Percentiles rank a stretch among this genome's conserved stretches.
phyloP scores from a whole-genome alignment of 208 protist species.

The Phytomonas francai region DNA sequence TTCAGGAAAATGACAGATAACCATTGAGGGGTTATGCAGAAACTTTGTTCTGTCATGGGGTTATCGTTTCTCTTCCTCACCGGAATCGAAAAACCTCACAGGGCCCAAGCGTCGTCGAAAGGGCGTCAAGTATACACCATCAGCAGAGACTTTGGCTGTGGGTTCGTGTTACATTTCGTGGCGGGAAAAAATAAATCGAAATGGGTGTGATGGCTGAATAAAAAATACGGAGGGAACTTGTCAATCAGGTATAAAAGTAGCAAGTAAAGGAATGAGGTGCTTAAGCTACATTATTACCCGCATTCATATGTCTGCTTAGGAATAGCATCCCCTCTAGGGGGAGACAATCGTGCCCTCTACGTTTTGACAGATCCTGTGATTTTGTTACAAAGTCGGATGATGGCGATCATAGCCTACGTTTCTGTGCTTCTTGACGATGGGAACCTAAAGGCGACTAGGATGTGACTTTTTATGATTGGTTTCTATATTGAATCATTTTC shows the following conservation, averaged over 20 bases:
- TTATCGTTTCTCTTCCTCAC: background rate
- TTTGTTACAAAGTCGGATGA: background rate
- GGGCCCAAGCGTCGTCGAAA: background rate
- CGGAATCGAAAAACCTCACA: background rate
- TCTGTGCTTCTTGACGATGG: background rate
- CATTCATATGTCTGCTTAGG: background rate
- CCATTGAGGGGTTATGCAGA: background rate
- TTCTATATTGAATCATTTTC: background rate
- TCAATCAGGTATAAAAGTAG: background rate
- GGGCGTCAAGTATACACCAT: background rate
- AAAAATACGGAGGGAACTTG: background rate
- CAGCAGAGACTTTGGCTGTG: background rate
- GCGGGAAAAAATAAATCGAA: background rate
- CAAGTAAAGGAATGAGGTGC: background rate
- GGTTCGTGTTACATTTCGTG: background rate
- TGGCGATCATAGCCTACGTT: background rate
- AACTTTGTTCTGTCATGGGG: background rate
- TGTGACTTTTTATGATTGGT: background rate
- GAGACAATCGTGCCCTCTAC: background rate
- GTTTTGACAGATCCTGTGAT: background rate
- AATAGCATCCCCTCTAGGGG: background rate
- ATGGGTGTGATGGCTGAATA: background rate
- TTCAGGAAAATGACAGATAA: background rate
- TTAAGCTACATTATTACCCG: background rate
- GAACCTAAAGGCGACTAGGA: background rate